Conservation (phyloP, 2,329 filamentous ascomycete genomes). For the Aureobasidium namibiae region DNA sequence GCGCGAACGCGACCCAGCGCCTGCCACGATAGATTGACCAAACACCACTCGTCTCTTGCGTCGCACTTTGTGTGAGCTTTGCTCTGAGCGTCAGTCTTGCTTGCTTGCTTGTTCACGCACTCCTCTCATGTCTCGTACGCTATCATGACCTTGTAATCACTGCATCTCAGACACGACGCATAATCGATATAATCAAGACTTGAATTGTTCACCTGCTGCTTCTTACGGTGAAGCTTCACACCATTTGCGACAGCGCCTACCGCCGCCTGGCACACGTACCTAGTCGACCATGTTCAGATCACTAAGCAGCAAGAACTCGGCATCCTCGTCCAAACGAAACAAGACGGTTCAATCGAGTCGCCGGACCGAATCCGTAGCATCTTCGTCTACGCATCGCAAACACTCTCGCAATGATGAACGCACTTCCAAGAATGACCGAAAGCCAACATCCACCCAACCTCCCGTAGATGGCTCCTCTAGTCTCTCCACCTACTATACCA, state of each 20-base stretch:
- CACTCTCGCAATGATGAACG: constrained; percentile 22
- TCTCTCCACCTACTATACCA: constrained; percentile 32
- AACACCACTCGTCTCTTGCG: not conserved
- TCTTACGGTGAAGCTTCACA: constrained; percentile 5
- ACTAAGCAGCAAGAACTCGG: constrained; percentile 23
- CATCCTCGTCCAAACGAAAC: constrained; percentile 18
- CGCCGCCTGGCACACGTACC: not conserved
- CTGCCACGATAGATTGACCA: constrained; percentile 8
- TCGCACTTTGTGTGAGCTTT: constrained; percentile 4
- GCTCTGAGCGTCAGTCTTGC: not conserved
- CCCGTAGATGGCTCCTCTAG: constrained; percentile 21
- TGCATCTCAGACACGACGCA: not conserved
- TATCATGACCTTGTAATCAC: constrained; percentile 4
- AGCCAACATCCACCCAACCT: constrained; percentile 19
- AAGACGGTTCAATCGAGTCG: constrained; percentile 24
- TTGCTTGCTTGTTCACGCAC: not conserved
- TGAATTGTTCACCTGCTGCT: not conserved
- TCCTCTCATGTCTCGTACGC: not conserved
- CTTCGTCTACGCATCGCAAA: constrained; percentile 27
- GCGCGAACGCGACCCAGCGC: not conserved
- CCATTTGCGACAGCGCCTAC: not conserved
- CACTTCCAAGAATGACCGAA: constrained; percentile 16
- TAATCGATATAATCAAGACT: not conserved
- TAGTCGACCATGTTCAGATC: constrained; percentile 15
- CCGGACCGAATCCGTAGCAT: constrained; percentile 28